Evolutionary conservation across 1,139 yeast genomes (phyloP), one percentile per base, ranked within the genome.

Genomic region (Debaryomyces nepalensis): DNA sequence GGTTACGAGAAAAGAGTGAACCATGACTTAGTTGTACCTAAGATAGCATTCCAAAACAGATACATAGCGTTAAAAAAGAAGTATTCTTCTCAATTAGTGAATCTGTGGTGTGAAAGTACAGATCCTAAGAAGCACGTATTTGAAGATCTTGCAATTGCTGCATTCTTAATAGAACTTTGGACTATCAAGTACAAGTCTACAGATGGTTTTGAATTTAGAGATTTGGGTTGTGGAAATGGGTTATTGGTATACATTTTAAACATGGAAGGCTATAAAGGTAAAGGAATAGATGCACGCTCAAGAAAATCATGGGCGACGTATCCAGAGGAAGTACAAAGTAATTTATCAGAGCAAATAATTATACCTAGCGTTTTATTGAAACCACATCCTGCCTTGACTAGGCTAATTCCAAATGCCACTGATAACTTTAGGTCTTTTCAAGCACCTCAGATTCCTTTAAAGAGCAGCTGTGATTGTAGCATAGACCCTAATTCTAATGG

Each of bases 141-240:
- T 66, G 99, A 93, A 68, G 99, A 93, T 59, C 77, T 93, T 43
- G 96, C 97, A 2, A 91, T 93, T 52, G 98, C 98, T 0, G 96
- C 98, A 0, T 93, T 91, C 54, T 70, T 93, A 45, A 86, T 91
- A n/a, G 96, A 88, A 60, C 73, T 88, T 29, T 91, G 98, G 98
- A 68, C 67, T 5, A 68, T 75, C 35, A 78, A 79, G 44, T 87
- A 84, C 51, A 61, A 59, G n/a, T 58, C 66, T 26, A 63, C 63
- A 29, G 69, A 70, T 24, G 57, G 66, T 2, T 81, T 88, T 58
- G 82, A 84, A 51, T 91, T 91, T 58, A 76, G 95, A 47, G 99
- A 93, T 61, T 63, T 91, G 43, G 99, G 99, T 0, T 93, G 99
- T 67, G 99, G 99, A 6, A 93, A 93, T 63, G 99, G 98, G 2